Percentiles rank a stretch among this genome's conserved stretches.
phyloP scores from a whole-genome alignment of 176 grass and related monocot genomes.

The Dactylis glomerata region DNA sequence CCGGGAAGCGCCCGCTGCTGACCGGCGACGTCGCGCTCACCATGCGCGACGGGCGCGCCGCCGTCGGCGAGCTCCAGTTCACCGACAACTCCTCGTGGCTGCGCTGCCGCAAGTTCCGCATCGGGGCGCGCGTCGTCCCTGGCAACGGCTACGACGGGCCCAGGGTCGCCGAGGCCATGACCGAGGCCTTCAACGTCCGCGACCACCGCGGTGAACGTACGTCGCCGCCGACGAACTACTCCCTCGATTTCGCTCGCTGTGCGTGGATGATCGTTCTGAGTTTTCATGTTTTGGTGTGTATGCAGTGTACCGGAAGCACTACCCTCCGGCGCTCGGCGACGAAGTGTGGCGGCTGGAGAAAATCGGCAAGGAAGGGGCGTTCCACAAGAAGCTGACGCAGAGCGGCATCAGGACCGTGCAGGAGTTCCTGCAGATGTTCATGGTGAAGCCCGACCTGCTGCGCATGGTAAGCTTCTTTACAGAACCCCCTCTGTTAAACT shows the following conservation, averaged over 20 bases:
- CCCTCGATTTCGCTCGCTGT: too few species aligned
- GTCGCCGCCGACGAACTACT: too few species aligned
- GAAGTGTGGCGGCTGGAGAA: slow-evolving; percentile 86
- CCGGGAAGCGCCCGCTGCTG: slow-evolving; percentile 78
- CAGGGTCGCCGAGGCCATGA: slow-evolving; percentile 74
- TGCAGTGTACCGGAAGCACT: slow-evolving; percentile 81
- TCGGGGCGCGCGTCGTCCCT: slow-evolving; percentile 50
- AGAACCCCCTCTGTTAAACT: neutral
- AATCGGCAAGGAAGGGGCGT: slow-evolving; percentile 74
- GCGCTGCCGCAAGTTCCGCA: slow-evolving; percentile 69
- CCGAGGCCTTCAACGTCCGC: slow-evolving; percentile 55
- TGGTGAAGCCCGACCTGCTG: slow-evolving; percentile 31
- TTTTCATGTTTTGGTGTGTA: neutral
- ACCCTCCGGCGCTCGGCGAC: slow-evolving; percentile 65
- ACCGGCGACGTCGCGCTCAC: slow-evolving; percentile 62
- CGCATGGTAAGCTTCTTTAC: slow-evolving; percentile 30
- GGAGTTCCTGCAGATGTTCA: slow-evolving; percentile 56
- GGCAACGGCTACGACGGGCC: slow-evolving; percentile 27
- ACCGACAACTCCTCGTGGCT: slow-evolving; percentile 94
- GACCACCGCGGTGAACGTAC: slow-evolving; percentile 48
- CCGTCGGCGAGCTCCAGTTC: slow-evolving; percentile 65
- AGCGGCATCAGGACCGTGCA: neutral
- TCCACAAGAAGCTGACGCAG: slow-evolving; percentile 51
- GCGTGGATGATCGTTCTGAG: neutral
- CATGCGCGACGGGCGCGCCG: slow-evolving; percentile 43